Base-by-base conservation (phyloP, 257 asterid species). In the Solanum neorickii region DNA sequence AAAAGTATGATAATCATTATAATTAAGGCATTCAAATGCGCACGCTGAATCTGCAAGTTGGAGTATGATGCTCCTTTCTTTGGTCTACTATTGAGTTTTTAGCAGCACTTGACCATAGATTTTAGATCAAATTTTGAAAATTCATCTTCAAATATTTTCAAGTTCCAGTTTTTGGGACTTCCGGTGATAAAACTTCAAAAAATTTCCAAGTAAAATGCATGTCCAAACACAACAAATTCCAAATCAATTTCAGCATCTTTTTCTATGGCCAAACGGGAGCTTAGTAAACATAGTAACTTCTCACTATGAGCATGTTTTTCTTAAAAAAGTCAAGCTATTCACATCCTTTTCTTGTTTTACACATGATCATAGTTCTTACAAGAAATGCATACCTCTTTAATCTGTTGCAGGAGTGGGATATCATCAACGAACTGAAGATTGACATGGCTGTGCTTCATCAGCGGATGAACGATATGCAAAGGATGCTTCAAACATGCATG, bases 401-500 rank as follows among this genome's bases (percentile, higher is more conserved):
- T 60, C 15, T 68, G 49, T 44, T 68, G 84, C 91, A 96, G 98
- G 96, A 94, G 83, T 94, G 93, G 93, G 97, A 93, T 66, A 89
- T 94, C 70, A 89, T 96, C 89, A 93, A 91, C 46, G 98, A 94
- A 87, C 90, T 95, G 91, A 94, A 96, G 88, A 87, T 90, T 41
- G 98, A 97, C 90, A 92, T 95, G 94, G 95, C 92, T 44, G 89
- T 94, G 92, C 98, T 97, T 91, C 95, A 93, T 31, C 95, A 93
- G 87, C 91, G 93, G 91, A 94, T 97, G 98, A 89, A 91, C 76
- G 88, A 89, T 75, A 93, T 97, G 98, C 98, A 97, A 89, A 93
- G 90, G 83, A 93, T 93, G 97, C 93, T 97, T 52, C 98, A 95
- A 92, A 89, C 97, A 27, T 96, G 96, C 97, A 92, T 94, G 97